A percentile compares a stretch with the other conserved stretches of the same genome.
phyloP scores from a whole-genome alignment of 1,284 basidiomycete species.

The Malassezia caprae region DNA sequence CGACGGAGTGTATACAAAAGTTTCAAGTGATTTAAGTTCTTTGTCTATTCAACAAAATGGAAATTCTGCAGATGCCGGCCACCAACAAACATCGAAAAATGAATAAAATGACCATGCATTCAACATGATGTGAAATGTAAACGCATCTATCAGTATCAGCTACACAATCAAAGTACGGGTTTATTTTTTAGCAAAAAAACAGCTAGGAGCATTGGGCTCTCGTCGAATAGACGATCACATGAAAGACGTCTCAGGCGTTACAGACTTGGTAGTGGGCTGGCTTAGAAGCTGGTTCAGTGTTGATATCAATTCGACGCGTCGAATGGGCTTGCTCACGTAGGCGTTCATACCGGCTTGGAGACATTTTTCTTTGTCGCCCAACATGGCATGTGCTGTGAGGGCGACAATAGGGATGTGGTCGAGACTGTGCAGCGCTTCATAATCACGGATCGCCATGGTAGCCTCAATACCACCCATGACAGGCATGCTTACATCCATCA shows the following conservation, averaged over 20 bases:
- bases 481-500: conserved; percentile 83
- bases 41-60: not conserved
- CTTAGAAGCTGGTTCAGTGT: conserved; percentile 34
- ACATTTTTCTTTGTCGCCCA: conserved; percentile 47
- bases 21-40: conserved; percentile 2
- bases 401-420: conserved; percentile 84
- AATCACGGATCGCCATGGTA: conserved; percentile 61
- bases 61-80: not conserved
- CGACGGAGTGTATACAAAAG: conserved; percentile 1
- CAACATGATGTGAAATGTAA: not conserved
- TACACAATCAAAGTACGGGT: not conserved
- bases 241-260: not conserved
- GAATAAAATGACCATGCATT: not conserved
- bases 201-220: not conserved
- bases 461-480: conserved; percentile 53
- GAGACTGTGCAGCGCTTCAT: conserved; percentile 66
- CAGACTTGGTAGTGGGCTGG: not conserved
- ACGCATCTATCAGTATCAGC: not conserved
- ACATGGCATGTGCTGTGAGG: conserved; percentile 70
- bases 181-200: not conserved
- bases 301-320: conserved; percentile 38
- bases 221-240: not conserved
- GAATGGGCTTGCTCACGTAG: conserved; percentile 42
- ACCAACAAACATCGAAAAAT: not conserved
- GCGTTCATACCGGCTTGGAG: conserved; percentile 43